These are phyloP conservation scores for Podaxis sp. DNA, from an alignment of 768 basidiomycete genomes.

Conservation along the genomic window DNA sequence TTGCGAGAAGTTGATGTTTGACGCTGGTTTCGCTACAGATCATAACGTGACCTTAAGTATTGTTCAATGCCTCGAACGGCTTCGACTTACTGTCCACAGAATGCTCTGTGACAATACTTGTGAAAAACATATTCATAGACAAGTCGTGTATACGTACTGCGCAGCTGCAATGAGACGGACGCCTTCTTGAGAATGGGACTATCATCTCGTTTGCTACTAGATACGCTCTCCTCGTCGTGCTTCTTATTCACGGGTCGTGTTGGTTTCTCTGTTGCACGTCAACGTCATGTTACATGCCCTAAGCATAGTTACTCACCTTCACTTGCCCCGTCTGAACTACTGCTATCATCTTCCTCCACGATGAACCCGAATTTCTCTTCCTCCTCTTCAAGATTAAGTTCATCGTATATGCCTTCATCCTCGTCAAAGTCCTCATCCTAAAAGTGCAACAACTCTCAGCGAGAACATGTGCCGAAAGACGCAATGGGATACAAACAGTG, in stretches of 20 bases:
- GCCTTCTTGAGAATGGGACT: slow-evolving; percentile 84
- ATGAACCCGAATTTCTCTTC: slow-evolving; percentile 89
- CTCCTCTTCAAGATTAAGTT: slow-evolving; percentile 94
- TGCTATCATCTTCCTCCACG: slow-evolving; percentile 74
- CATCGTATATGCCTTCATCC: slow-evolving; percentile 96
- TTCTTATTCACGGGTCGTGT: slow-evolving; percentile 70
- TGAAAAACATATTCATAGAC: slow-evolving; percentile 16
- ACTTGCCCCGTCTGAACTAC: slow-evolving; percentile 71
- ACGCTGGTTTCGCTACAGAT: slow-evolving; percentile 63
- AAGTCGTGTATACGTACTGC: slow-evolving; percentile 54
- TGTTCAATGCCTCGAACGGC: slow-evolving; percentile 6
- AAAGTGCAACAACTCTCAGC: background rate
- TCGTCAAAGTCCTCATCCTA: slow-evolving; percentile 98
- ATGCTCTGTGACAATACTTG: slow-evolving; percentile 45
- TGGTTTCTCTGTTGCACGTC: slow-evolving; percentile 47
- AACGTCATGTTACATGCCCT: background rate
- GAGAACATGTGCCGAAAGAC: background rate
- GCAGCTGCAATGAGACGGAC: slow-evolving; percentile 53
- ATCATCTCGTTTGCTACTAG: slow-evolving; percentile 73
- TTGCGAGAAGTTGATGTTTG: slow-evolving; percentile 79
- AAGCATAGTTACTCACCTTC: slow-evolving; percentile 50
- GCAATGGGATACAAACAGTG: slow-evolving; percentile 55
- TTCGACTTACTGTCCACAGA: slow-evolving; percentile 62
- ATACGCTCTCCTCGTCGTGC: slow-evolving; percentile 74
- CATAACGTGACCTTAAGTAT: slow-evolving; percentile 17